phyloP scores from a whole-genome alignment of 2,329 filamentous ascomycete genomes.

The Aspergillus ruber region DNA sequence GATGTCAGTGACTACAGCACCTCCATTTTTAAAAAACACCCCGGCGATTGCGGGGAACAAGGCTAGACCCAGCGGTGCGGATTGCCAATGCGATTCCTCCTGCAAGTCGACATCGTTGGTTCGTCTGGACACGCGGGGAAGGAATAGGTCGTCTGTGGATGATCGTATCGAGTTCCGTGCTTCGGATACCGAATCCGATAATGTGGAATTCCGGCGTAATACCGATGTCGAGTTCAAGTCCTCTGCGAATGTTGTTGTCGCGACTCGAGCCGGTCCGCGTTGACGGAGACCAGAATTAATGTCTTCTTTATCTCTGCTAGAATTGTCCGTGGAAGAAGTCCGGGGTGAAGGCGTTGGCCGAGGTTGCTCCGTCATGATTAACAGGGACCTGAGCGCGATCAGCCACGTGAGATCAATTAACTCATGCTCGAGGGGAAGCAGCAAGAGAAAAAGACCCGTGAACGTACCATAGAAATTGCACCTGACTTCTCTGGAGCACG shows the following conservation, averaged over 20 bases:
- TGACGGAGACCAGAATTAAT: conserved; percentile 24
- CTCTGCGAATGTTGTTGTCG: conserved; percentile 29
- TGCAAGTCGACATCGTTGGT: conserved; percentile 24
- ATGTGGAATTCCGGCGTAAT: conserved; percentile 66
- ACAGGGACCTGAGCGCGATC: not conserved
- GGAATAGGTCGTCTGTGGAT: conserved; percentile 64
- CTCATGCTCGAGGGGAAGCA: not conserved
- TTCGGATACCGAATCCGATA: conserved; percentile 69
- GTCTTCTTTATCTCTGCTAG: not conserved
- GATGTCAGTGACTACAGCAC: conserved; percentile 74
- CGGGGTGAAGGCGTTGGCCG: conserved; percentile 12
- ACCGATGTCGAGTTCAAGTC: conserved; percentile 20
- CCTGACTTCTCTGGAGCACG: not conserved
- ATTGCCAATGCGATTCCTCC: conserved; percentile 64
- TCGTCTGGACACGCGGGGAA: conserved; percentile 45
- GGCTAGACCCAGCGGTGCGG: conserved; percentile 73
- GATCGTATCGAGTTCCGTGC: conserved; percentile 57
- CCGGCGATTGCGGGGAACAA: conserved; percentile 81
- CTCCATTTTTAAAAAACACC: conserved; percentile 76
- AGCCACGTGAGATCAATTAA: not conserved
- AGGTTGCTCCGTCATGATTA: conserved; percentile 15
- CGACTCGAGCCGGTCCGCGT: conserved; percentile 28
- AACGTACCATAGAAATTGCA: not conserved
- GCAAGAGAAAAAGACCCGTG: not conserved
- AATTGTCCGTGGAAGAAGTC: conserved; percentile 5